phyloP scores from a whole-genome alignment of 2,329 filamentous ascomycete species.

The Venturia pyrina region DNA sequence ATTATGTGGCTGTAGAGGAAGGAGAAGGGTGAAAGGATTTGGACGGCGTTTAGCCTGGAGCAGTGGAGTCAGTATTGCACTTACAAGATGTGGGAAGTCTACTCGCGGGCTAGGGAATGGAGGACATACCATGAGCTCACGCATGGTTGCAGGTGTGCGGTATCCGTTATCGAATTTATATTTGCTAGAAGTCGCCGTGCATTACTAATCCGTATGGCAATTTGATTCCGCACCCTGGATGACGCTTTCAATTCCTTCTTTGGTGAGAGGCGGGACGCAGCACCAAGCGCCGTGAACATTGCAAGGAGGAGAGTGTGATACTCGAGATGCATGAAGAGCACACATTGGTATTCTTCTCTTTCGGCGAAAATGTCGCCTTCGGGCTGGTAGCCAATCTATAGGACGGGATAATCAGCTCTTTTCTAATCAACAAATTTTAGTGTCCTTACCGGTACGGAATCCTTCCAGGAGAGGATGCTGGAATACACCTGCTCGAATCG shows the following conservation, averaged over 20 bases:
- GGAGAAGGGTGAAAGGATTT: conserved; percentile 1
- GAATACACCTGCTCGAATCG: conserved; percentile 6
- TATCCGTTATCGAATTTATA: neutral
- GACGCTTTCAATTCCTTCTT: neutral
- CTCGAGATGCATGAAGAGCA: conserved; percentile 3
- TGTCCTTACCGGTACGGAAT: neutral
- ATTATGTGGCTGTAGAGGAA: conserved; percentile 7
- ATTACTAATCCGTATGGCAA: conserved; percentile 1
- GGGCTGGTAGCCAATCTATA: neutral
- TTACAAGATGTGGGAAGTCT: neutral
- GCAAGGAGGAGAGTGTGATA: conserved; percentile 4
- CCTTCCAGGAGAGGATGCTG: neutral
- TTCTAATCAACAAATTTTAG: neutral
- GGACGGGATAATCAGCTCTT: neutral
- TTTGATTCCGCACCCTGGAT: neutral
- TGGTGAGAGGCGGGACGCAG: neutral
- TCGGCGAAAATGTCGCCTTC: conserved; percentile 5
- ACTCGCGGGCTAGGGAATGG: neutral
- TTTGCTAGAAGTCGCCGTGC: neutral
- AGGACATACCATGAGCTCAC: conserved; percentile 1
- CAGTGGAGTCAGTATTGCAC: neutral
- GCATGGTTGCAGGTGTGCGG: neutral
- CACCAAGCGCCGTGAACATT: conserved; percentile 5
- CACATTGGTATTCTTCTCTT: conserved; percentile 2
- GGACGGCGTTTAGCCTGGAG: neutral